A percentile compares a stretch with the other conserved stretches of the same genome.
Evolutionary conservation across 257 asterid species (phyloP).

Genomic region (Fraxinus pennsylvanica): DNA sequence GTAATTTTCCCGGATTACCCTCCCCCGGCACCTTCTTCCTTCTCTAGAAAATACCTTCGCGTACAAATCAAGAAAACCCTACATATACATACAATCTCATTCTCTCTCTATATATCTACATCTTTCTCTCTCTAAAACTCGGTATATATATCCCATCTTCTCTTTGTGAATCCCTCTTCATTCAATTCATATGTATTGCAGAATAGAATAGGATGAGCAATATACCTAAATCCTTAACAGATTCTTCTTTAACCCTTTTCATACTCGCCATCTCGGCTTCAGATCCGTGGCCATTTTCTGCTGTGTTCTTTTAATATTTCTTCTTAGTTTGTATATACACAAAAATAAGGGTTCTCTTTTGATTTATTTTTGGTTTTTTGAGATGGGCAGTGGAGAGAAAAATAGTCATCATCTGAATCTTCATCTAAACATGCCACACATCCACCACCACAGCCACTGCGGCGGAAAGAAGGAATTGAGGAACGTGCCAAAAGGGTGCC

Average conservation of each 20-base stretch:
- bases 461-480: slow-evolving; percentile 21
- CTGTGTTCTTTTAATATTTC: slow-evolving; percentile 30
- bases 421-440: slow-evolving; percentile 44
- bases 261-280: slow-evolving; percentile 79
- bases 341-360: not conserved
- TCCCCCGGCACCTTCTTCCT: slow-evolving; percentile 9
- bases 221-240: slow-evolving; percentile 71
- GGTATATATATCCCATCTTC: not conserved
- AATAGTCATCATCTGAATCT: slow-evolving; percentile 39
- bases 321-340: not conserved
- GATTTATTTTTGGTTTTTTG: not conserved
- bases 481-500: slow-evolving; percentile 48
- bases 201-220: slow-evolving; percentile 54
- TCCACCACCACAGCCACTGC: slow-evolving; percentile 37
- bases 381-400: slow-evolving; percentile 66
- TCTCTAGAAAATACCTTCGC: slow-evolving; percentile 35
- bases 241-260: slow-evolving; percentile 64
- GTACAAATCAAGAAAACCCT: slow-evolving; percentile 37
- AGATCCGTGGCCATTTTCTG: slow-evolving; percentile 91
- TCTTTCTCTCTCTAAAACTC: slow-evolving; percentile 5
- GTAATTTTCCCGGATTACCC: slow-evolving; percentile 18
- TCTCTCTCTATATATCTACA: not conserved
- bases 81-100: not conserved
- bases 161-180: not conserved
- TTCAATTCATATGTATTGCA: slow-evolving; percentile 32